Conservation (phyloP, 78 protist species). For the Speleostelium caveatum region DNA sequence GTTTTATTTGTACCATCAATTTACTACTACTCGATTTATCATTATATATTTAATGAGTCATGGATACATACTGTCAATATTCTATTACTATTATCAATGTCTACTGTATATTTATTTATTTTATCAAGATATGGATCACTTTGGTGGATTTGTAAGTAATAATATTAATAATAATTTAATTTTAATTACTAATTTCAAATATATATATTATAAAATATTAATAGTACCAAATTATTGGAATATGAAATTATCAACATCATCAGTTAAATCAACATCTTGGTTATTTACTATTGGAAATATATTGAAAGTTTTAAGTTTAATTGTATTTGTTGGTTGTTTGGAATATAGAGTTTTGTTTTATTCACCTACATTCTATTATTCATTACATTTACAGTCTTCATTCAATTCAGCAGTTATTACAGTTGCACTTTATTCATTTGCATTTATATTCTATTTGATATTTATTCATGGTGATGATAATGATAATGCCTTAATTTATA, state of each 20-base stretch:
- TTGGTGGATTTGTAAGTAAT: constrained; percentile 36
- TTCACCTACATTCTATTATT: constrained; percentile 23
- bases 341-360: constrained; percentile 27
- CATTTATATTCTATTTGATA: constrained; percentile 18
- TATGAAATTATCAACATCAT: too few species aligned
- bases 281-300: background rate
- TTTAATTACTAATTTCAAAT: background rate
- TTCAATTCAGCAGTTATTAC: background rate
- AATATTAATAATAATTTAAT: too few species aligned
- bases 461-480: background rate
- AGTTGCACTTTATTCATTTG: constrained; percentile 12
- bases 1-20: constrained; percentile 13
- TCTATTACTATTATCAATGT: constrained; percentile 2
- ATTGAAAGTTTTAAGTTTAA: background rate
- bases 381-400: background rate
- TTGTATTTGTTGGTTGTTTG: constrained; percentile 8
- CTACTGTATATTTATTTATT: constrained; percentile 7
- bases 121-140: constrained; percentile 12
- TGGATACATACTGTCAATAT: background rate
- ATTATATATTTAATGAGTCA: background rate
- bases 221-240: too few species aligned
- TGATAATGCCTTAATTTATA: too few species aligned
- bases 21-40: constrained; percentile 35
- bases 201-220: background rate
- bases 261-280: too few species aligned